Evolutionary conservation across 805 yeast species (phyloP).

Genomic region (Metschnikowia cubensis): DNA sequence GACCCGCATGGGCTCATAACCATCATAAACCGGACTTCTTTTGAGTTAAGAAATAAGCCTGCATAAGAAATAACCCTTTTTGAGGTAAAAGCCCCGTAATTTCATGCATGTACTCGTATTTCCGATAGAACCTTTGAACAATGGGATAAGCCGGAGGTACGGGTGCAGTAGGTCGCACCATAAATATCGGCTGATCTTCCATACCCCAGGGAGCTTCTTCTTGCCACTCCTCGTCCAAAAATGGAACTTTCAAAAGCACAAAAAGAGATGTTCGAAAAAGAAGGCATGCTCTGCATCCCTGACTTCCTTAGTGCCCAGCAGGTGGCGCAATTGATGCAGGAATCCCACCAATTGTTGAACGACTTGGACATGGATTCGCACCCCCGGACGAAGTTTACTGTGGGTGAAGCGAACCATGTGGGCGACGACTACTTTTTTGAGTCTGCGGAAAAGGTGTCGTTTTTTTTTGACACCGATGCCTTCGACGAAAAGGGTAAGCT

Average conservation of each 20-base stretch:
- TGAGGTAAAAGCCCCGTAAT: no score
- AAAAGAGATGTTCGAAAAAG: constrained; percentile 42
- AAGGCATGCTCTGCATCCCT: constrained; percentile 62
- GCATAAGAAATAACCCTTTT: no score
- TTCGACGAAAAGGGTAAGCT: constrained; percentile 52
- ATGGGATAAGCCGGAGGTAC: no score
- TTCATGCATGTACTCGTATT: no score
- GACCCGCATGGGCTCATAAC: no score
- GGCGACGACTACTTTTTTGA: constrained; percentile 71
- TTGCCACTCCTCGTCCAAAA: neutral
- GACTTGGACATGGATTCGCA: constrained; percentile 53
- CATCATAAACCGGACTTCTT: no score
- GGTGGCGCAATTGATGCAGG: constrained; percentile 36
- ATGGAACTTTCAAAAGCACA: constrained; percentile 45
- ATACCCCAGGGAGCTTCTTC: neutral
- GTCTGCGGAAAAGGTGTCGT: constrained; percentile 65
- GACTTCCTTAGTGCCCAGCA: constrained; percentile 46
- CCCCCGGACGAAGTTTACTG: constrained; percentile 68
- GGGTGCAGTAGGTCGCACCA: no score
- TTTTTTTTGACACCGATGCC: constrained; percentile 70
- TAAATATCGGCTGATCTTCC: no score
- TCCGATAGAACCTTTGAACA: no score
- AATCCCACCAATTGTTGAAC: constrained; percentile 43
- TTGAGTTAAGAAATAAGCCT: no score
- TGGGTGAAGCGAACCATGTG: constrained; percentile 55